phyloP scores from a whole-genome alignment of 768 basidiomycete species.

The Pleurotus sapidus region DNA sequence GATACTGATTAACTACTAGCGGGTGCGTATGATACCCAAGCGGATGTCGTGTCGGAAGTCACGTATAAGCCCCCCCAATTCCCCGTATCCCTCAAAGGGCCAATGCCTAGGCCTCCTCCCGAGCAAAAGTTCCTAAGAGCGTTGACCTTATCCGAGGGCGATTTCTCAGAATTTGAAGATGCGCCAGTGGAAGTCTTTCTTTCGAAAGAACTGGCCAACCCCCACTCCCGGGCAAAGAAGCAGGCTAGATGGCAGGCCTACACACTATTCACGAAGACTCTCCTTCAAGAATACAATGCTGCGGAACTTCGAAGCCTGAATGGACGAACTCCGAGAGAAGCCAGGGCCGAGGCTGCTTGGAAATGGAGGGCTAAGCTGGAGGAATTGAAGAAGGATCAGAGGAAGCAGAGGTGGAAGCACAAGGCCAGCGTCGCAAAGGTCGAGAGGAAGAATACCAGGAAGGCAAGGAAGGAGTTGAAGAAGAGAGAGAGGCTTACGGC shows the following conservation, averaged over 20 bases:
- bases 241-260: slow-evolving; percentile 70
- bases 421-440: slow-evolving; percentile 45
- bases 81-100: slow-evolving; percentile 30
- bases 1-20: slow-evolving; percentile 30
- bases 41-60: slow-evolving; percentile 58
- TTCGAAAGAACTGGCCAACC: slow-evolving; percentile 71
- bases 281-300: slow-evolving; percentile 51
- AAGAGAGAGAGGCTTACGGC: slow-evolving; percentile 54
- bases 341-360: slow-evolving; percentile 71
- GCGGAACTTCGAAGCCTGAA: slow-evolving; percentile 54
- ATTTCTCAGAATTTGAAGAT: slow-evolving; percentile 33
- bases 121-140: slow-evolving; percentile 58
- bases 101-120: slow-evolving; percentile 37
- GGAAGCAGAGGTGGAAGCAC: slow-evolving; percentile 57
- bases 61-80: slow-evolving; percentile 69
- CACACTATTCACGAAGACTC: slow-evolving; percentile 40
- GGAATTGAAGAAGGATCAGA: slow-evolving; percentile 54
- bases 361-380: slow-evolving; percentile 65
- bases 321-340: slow-evolving; percentile 60
- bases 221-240: slow-evolving; percentile 81
- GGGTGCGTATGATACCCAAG: slow-evolving; percentile 60
- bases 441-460: slow-evolving; percentile 54
- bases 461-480: slow-evolving; percentile 49
- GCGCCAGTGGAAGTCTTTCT: slow-evolving; percentile 63
- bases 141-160: slow-evolving; percentile 52